Evolutionary conservation across 495 filamentous ascomycete genomes (phyloP).

Genomic region (Penicillium verhagenii): DNA sequence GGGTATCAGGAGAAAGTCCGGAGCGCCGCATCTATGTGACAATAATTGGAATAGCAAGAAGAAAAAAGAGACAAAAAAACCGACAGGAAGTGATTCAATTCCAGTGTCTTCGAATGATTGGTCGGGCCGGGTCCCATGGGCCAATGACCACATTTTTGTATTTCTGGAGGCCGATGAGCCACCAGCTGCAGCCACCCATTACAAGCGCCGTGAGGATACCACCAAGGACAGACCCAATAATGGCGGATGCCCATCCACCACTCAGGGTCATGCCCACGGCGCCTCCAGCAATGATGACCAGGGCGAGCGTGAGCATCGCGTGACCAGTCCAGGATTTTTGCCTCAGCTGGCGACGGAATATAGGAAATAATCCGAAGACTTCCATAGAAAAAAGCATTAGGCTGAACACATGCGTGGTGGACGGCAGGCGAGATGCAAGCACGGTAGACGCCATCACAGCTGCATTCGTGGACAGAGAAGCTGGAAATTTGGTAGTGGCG

Average conservation of each 20-base stretch:
- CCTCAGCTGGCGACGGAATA: conserved; percentile 83
- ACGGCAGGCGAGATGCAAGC: conserved; percentile 80
- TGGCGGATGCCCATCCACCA: conserved; percentile 71
- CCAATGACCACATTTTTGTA: conserved; percentile 99
- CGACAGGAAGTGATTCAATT: conserved; percentile 36
- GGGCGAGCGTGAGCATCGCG: conserved; percentile 68
- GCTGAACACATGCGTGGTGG: conserved; percentile 91
- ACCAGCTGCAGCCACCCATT: conserved; percentile 96
- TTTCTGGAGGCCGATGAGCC: conserved; percentile 94
- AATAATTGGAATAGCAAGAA: background rate
- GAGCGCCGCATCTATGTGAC: conserved; percentile 22
- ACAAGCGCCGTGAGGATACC: conserved; percentile 64
- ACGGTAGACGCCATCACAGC: conserved; percentile 94
- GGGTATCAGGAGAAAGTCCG: conserved; percentile 25
- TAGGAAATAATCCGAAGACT: conserved; percentile 93
- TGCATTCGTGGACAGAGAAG: conserved; percentile 89
- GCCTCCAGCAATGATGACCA: conserved; percentile 74
- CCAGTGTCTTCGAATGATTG: conserved; percentile 65
- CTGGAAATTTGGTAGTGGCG: conserved; percentile 63
- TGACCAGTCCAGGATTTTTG: conserved; percentile 85
- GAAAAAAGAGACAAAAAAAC: background rate
- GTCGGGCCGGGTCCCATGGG: conserved; percentile 95
- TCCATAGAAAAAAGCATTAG: conserved; percentile 95
- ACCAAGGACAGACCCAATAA: conserved; percentile 71
- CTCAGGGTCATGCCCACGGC: conserved; percentile 73